Evolutionary conservation across 768 basidiomycete genomes (phyloP).

Genomic region (Tricholoma furcatifolium): DNA sequence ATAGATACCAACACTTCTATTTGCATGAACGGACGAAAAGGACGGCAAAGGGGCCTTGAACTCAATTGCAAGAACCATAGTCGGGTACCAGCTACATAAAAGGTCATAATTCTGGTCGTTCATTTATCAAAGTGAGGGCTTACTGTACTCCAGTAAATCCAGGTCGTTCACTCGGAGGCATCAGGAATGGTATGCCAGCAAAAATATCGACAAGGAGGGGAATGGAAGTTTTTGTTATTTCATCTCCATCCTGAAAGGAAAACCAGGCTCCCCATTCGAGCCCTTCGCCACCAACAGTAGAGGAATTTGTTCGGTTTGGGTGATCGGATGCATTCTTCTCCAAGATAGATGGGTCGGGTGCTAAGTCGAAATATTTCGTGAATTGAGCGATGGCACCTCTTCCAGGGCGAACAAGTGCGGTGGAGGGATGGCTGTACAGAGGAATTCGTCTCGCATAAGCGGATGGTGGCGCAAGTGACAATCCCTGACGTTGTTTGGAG

Average conservation of each 20-base stretch:
- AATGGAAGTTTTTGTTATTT: conserved; percentile 47
- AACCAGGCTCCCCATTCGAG: conserved; percentile 62
- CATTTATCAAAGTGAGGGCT: background rate
- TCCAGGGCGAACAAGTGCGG: conserved; percentile 20
- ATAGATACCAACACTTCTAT: conserved; percentile 58
- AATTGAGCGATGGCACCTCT: conserved; percentile 32
- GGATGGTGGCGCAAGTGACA: conserved; percentile 50
- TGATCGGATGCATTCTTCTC: conserved; percentile 37
- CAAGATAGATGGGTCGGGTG: conserved; percentile 40
- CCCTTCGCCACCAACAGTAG: conserved; percentile 51
- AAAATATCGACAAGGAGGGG: conserved; percentile 61
- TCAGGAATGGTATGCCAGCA: conserved; percentile 40
- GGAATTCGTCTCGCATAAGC: conserved; percentile 63
- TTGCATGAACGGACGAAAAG: conserved; percentile 37
- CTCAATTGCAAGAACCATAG: conserved; percentile 57
- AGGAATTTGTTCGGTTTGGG: conserved; percentile 33
- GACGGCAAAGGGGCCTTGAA: conserved; percentile 61
- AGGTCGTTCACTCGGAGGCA: conserved; percentile 43
- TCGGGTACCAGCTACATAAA: conserved; percentile 42
- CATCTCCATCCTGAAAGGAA: conserved; percentile 41
- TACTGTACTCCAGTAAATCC: conserved; percentile 31
- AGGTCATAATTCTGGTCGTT: background rate
- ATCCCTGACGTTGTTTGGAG: conserved; percentile 18
- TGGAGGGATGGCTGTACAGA: conserved; percentile 51
- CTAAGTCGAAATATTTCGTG: conserved; percentile 30